A percentile compares a stretch with the other conserved stretches of the same genome.
Conservation (phyloP, 805 yeast species). For the Brettanomyces sp. region DNA sequence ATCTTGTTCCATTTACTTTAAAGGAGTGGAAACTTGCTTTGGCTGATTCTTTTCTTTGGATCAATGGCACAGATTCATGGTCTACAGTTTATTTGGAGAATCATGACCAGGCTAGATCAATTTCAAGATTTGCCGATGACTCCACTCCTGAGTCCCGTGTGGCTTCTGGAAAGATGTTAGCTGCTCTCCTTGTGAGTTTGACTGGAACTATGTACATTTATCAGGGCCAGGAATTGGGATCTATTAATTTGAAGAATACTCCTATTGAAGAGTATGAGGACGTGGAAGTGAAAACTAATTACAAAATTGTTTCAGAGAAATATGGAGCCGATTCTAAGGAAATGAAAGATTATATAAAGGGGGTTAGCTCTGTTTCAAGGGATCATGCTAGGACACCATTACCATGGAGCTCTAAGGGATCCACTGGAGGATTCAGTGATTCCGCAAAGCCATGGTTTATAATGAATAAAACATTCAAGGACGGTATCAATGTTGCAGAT, state of each 20-base stretch:
- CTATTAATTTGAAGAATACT: not conserved
- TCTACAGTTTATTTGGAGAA: conserved; percentile 45
- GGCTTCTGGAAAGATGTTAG: conserved; percentile 38
- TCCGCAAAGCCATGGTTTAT: conserved; percentile 42
- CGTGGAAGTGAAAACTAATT: not conserved
- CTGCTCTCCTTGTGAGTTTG: conserved; percentile 36
- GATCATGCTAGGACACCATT: conserved; percentile 4
- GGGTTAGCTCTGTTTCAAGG: not conserved
- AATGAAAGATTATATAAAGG: not conserved
- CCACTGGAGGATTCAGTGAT: not conserved
- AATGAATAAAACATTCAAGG: conserved; percentile 39
- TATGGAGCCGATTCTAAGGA: not conserved
- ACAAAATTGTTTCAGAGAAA: not conserved
- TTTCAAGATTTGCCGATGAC: conserved; percentile 43
- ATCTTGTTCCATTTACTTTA: conserved; percentile 25
- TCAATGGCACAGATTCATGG: conserved; percentile 48
- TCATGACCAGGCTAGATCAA: conserved; percentile 49
- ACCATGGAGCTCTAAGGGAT: conserved; percentile 1
- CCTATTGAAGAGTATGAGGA: not conserved
- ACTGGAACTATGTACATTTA: conserved; percentile 49
- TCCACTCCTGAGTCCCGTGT: conserved; percentile 23
- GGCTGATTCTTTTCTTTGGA: conserved; percentile 26
- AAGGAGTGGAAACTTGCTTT: conserved; percentile 34
- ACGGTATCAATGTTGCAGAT: conserved; percentile 34
- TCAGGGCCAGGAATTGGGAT: conserved; percentile 54